A percentile compares a stretch with the other conserved stretches of the same genome.
Conservation (phyloP, 768 basidiomycete species). For the Russula dissimulans region DNA sequence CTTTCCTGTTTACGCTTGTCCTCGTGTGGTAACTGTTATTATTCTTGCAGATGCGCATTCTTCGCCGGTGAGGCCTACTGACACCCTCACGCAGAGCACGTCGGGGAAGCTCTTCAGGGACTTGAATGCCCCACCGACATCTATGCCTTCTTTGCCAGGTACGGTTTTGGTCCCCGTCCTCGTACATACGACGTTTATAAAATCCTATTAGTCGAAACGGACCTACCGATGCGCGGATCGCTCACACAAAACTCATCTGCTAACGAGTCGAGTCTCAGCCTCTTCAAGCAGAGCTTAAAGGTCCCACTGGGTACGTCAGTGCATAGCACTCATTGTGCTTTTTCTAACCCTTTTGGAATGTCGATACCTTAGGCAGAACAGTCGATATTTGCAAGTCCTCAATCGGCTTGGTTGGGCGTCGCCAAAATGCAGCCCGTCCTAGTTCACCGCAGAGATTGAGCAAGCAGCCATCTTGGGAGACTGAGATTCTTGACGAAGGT, state of each 20-base stretch:
- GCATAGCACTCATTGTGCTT: neutral
- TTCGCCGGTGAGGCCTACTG: neutral
- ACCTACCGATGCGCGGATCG: slow-evolving; percentile 3
- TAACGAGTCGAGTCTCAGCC: slow-evolving; percentile 34
- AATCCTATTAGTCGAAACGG: slow-evolving; percentile 11
- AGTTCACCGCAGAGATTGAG: slow-evolving; percentile 23
- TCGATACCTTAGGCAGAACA: slow-evolving; percentile 47
- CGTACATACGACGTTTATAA: neutral
- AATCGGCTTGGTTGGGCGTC: slow-evolving; percentile 18
- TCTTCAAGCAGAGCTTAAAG: slow-evolving; percentile 62
- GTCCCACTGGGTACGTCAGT: slow-evolving; percentile 60
- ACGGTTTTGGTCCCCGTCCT: slow-evolving; percentile 26
- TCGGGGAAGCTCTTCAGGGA: slow-evolving; percentile 10
- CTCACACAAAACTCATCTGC: slow-evolving; percentile 13
- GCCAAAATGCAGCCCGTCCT: neutral
- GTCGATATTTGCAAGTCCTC: slow-evolving; percentile 60
- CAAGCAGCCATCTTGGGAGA: slow-evolving; percentile 40
- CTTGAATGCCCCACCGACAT: neutral
- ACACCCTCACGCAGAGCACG: neutral
- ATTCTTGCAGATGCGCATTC: neutral
- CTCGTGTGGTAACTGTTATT: neutral
- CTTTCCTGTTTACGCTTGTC: neutral
- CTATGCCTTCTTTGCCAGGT: slow-evolving; percentile 4
- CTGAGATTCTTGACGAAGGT: slow-evolving; percentile 38
- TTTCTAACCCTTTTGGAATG: neutral